Evolutionary conservation across 1,284 basidiomycete genomes (phyloP).

Genomic region (Trichosporon faecale): DNA sequence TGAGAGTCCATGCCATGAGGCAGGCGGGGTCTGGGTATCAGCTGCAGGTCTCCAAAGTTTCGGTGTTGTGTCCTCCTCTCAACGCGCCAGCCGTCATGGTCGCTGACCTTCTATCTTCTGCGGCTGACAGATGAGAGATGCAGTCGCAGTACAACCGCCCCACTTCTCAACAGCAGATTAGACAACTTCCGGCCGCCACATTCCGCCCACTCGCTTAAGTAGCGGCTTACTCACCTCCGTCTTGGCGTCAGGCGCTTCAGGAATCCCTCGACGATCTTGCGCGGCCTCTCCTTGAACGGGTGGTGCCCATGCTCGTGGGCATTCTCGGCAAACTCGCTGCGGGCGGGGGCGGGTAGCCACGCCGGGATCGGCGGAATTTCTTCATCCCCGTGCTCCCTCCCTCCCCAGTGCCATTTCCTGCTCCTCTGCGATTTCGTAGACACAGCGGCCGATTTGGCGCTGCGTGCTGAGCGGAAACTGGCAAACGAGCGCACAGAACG

Average conservation of each 20-base stretch:
- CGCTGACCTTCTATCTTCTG: not conserved
- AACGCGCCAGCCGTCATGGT: too few relatives aligned
- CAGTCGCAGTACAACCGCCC: too few relatives aligned
- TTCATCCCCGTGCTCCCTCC: not conserved
- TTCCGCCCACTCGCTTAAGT: too few relatives aligned
- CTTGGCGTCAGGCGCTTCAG: constrained; percentile 15
- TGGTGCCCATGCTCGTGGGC: not conserved
- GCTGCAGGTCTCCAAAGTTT: not conserved
- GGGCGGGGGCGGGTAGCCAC: not conserved
- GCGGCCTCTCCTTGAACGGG: not conserved
- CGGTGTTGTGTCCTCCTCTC: too few relatives aligned
- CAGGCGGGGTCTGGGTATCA: not conserved
- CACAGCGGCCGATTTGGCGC: not conserved
- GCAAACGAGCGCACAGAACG: not conserved
- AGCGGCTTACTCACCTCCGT: constrained; percentile 11
- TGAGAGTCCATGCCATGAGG: not conserved
- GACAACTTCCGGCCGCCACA: too few relatives aligned
- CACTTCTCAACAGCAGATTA: not conserved
- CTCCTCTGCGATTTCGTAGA: not conserved
- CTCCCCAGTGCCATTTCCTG: not conserved
- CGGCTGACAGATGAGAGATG: not conserved
- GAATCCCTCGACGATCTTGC: constrained; percentile 13
- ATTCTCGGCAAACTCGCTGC: not conserved
- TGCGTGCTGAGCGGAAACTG: not conserved
- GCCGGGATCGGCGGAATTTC: constrained; percentile 11